These are phyloP conservation scores for Globisporangium apiculatum DNA, from an alignment of 352 stramenopile genomes.

Conservation along the genomic window DNA sequence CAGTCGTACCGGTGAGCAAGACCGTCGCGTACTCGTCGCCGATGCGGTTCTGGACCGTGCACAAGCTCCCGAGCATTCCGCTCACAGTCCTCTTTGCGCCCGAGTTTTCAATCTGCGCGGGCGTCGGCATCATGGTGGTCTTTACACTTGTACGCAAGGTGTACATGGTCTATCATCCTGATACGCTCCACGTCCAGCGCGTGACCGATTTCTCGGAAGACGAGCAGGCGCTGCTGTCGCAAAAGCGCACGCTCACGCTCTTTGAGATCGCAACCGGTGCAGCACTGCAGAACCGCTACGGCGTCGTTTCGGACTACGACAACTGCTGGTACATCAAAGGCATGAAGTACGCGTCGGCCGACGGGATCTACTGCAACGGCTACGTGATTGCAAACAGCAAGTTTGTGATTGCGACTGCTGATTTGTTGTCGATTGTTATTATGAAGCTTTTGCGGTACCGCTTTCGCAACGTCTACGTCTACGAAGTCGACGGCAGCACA, in stretches of 20 bases:
- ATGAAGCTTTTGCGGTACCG: slow-evolving; percentile 5
- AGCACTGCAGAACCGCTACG: slow-evolving; percentile 15
- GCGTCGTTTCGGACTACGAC: slow-evolving; percentile 23
- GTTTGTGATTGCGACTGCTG: neutral
- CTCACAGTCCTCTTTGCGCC: neutral
- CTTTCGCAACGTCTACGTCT: slow-evolving; percentile 8
- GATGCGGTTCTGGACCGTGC: slow-evolving; percentile 17
- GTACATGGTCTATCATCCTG: slow-evolving; percentile 14
- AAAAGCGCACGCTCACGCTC: slow-evolving; percentile 10
- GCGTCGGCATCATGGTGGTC: slow-evolving; percentile 1
- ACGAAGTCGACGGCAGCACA: slow-evolving; percentile 7
- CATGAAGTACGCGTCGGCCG: slow-evolving; percentile 22
- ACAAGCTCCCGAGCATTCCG: slow-evolving; percentile 2
- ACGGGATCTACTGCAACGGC: slow-evolving; percentile 11
- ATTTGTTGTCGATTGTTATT: neutral
- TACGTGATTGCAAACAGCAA: slow-evolving; percentile 6
- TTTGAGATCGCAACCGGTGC: slow-evolving; percentile 22
- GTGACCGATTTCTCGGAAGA: neutral
- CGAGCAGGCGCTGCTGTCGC: neutral
- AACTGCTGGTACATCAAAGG: slow-evolving; percentile 23
- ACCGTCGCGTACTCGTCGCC: slow-evolving; percentile 4
- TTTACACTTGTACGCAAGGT: slow-evolving; percentile 16
- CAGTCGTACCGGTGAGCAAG: neutral
- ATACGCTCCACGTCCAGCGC: slow-evolving; percentile 5
- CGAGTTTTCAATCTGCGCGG: neutral